Percentiles rank a stretch among this genome's conserved stretches.
Evolutionary conservation across 2,329 filamentous ascomycete genomes (phyloP).

Genomic region (Ampelomyces quisqualis): DNA sequence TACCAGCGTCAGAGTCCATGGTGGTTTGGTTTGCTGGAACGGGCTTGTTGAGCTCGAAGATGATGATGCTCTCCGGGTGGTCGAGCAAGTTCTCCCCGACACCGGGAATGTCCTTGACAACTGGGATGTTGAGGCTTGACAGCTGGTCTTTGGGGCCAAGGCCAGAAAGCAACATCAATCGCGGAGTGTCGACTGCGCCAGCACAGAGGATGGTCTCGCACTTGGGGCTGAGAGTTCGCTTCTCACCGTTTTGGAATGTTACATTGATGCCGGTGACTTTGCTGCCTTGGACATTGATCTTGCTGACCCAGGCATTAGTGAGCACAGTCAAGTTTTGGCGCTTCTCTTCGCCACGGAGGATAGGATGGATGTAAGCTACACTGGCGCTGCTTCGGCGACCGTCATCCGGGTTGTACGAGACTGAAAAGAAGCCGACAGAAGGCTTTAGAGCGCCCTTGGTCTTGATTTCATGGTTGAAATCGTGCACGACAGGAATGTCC

Average conservation of each 20-base stretch:
- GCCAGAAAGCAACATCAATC: constrained; percentile 58
- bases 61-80: constrained; percentile 66
- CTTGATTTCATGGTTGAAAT: constrained; percentile 85
- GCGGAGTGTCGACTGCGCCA: constrained; percentile 78
- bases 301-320: constrained; percentile 85
- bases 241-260: constrained; percentile 61
- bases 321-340: constrained; percentile 81
- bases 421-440: constrained; percentile 85
- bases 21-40: constrained; percentile 79
- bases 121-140: constrained; percentile 50
- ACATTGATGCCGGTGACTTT: constrained; percentile 73
- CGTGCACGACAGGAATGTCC: constrained; percentile 75
- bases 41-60: constrained; percentile 78
- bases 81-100: constrained; percentile 66
- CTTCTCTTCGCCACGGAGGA: constrained; percentile 78
- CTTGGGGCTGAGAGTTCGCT: constrained; percentile 60
- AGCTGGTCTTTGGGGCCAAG: constrained; percentile 53
- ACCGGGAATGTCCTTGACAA: constrained; percentile 61
- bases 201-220: constrained; percentile 78
- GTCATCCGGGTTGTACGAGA: constrained; percentile 88
- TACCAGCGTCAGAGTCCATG: constrained; percentile 87
- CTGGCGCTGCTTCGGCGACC: constrained; percentile 81
- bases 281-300: constrained; percentile 69
- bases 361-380: constrained; percentile 90
- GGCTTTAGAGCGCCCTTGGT: constrained; percentile 69